Base-by-base conservation (phyloP, 2,329 filamentous ascomycete species). In the Xylaria sp. region DNA sequence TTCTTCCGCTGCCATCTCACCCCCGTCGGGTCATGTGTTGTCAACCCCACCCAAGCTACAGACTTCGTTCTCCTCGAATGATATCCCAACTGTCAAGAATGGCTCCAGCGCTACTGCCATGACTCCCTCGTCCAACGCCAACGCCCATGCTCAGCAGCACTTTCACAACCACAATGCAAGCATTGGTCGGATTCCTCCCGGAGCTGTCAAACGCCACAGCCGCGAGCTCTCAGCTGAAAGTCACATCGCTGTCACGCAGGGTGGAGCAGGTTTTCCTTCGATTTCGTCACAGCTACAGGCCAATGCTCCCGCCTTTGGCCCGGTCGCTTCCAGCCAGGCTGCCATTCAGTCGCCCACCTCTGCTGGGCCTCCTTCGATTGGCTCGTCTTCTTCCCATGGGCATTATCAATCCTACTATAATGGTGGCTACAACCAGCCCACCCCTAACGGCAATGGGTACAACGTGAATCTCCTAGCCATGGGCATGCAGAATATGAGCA, bases 11-110 rank as follows among this genome's bases (percentile, higher is more conserved):
- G 68, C 74, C 44, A 75, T 79, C 57, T 72, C 79, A 22, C 75
- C 83, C 2, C 72, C 81, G 16, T 71, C 74, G 21, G 82, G 69
- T 52, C 78, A 81, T 55, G 72, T 73, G 55, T 81, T 88, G 70
- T 79, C 83, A 21, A 83, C 84, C 48, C 84, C 89, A 34, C 85
- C 88, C 24, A 91, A 90, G 76, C 74, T 96, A 53, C 90, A 92
- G 73, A 87, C 89, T 41, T 97, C 93, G 0, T 97, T 90, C 76
- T 97, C 94, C 8, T 86, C 91, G 49, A 94, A 89, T 71, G 92
- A 97, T 67, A 81, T 97, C 18, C 90, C 92, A 4, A 95, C 92
- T 7, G 78, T 92, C 67, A 96, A 94, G 81, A 88, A 80, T 62
- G 78, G 82, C 49, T 81, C 82, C 50, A 79, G 75, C 44, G 72